Evolutionary conservation across 73 alveolate genomes (phyloP).

Genomic region (Uronychia setigera): DNA sequence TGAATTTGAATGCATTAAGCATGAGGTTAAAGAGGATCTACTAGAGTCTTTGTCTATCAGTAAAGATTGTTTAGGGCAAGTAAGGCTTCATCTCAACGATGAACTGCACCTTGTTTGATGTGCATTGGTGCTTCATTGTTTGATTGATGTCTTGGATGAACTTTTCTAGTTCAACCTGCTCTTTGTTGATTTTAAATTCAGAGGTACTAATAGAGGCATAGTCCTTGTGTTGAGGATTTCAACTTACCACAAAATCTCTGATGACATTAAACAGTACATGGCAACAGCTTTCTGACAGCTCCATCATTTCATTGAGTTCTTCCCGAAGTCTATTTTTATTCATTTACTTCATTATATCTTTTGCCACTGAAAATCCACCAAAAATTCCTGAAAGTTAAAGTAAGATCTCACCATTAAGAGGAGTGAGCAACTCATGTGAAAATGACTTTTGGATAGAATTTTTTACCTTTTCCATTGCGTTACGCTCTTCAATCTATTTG

Average conservation of each 20-base stretch:
- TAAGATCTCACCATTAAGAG: slow-evolving; percentile 3
- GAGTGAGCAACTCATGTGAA: neutral
- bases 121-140: neutral
- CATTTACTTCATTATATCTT: neutral
- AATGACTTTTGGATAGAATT: neutral
- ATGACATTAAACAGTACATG: neutral
- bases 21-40: neutral
- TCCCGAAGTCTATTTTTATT: neutral
- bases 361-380: neutral
- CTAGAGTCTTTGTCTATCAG: neutral
- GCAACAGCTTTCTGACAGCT: neutral
- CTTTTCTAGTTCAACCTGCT: neutral
- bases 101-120: neutral
- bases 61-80: neutral
- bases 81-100: neutral
- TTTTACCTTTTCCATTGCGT: neutral
- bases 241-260: neutral
- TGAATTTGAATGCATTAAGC: slow-evolving; percentile 5
- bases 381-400: neutral
- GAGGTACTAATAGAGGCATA: neutral
- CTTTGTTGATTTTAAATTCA: neutral
- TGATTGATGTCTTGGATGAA: neutral
- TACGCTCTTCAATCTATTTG: neutral
- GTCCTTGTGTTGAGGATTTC: neutral
- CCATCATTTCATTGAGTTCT: neutral